Base-by-base conservation (phyloP, 2,329 filamentous ascomycete genomes). In the Kalaharituber pfeilii region DNA sequence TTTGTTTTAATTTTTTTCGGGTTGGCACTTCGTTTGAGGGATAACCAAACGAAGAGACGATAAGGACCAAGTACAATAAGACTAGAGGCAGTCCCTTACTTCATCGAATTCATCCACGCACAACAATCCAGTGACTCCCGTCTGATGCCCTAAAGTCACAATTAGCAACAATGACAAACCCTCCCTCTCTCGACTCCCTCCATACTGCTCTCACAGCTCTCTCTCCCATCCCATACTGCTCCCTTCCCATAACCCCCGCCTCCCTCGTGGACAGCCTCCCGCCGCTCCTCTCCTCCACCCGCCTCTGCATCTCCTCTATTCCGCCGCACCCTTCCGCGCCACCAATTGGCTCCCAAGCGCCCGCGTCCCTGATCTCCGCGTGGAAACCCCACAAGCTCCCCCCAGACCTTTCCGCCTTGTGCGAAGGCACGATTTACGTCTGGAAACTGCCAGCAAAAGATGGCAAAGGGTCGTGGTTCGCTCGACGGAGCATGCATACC, bases 401-500 rank as follows among this genome's bases (percentile, higher is more conserved):
- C 42, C 68, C 76, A 2, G 80, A 75, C 61, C 81, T 88, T 20
- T 91, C 93, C 64, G 84, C n/a, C 47, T 50, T 11, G 86, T 0
- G 72, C 86, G 7, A 79, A 75, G n/a, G n/a, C n/a, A n/a, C n/a
- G 0, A 80, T 95, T 58, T 75, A 73, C 53, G 79, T 95, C 24
- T 94, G 84, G 70, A 94, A 93, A 67, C 74, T 91, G 56, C 71
- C 75, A 0, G 78, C 82, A 2, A 82, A 84, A 62, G 89, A 96
- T 67, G 80, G 86, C 33, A 81, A 81, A 60, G 89, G 88, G 1
- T 75, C 84, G 6, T 96, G 89, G 89, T 96, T 95, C 68, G 86
- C 86, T 24, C 73, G 89, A 53, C 74, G 83, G 50, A 94, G 86
- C 65, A 73, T 94, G 20, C 87, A 95, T 64, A 79, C 84, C 62